Evolutionary conservation across 2,329 filamentous ascomycete genomes (phyloP).

Genomic region (Fusarium longipes): DNA sequence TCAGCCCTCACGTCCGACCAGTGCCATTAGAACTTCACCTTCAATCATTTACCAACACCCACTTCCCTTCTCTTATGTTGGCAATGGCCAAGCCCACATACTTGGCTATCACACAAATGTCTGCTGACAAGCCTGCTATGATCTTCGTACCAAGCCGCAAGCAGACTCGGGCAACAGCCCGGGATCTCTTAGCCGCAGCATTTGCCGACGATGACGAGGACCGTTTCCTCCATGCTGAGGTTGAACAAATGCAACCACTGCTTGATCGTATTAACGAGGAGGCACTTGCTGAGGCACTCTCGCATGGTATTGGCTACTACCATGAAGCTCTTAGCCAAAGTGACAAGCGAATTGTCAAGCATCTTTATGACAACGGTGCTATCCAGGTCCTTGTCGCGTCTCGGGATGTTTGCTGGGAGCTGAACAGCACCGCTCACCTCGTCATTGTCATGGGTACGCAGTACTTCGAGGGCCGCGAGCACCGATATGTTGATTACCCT

Average conservation of each 20-base stretch:
- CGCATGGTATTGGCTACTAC: constrained; percentile 96
- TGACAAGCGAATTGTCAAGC: constrained; percentile 93
- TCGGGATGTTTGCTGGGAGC: constrained; percentile 95
- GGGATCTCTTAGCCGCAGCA: constrained; percentile 89
- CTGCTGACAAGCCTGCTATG: constrained; percentile 87
- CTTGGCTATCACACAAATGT: constrained; percentile 86
- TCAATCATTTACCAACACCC: constrained; percentile 93
- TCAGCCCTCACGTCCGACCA: constrained; percentile 90
- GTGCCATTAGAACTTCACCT: constrained; percentile 93
- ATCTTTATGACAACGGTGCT: constrained; percentile 88
- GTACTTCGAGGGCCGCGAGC: constrained; percentile 95
- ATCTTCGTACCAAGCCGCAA: constrained; percentile 94
- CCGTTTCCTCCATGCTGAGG: constrained; percentile 87
- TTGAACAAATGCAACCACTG: constrained; percentile 83
- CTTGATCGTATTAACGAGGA: constrained; percentile 87
- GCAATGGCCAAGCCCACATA: constrained; percentile 98
- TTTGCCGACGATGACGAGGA: constrained; percentile 92
- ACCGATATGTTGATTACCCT: constrained; percentile 96
- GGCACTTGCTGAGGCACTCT: constrained; percentile 86
- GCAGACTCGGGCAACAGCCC: constrained; percentile 86
- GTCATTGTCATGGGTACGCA: constrained; percentile 98
- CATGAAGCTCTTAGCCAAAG: constrained; percentile 90
- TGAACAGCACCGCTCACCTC: constrained; percentile 87
- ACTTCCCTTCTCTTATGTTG: constrained; percentile 98
- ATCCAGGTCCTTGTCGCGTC: constrained; percentile 83